A percentile compares a stretch with the other conserved stretches of the same genome.
phyloP scores from a whole-genome alignment of 805 yeast genomes.

The Metschnikowia gruessii region DNA sequence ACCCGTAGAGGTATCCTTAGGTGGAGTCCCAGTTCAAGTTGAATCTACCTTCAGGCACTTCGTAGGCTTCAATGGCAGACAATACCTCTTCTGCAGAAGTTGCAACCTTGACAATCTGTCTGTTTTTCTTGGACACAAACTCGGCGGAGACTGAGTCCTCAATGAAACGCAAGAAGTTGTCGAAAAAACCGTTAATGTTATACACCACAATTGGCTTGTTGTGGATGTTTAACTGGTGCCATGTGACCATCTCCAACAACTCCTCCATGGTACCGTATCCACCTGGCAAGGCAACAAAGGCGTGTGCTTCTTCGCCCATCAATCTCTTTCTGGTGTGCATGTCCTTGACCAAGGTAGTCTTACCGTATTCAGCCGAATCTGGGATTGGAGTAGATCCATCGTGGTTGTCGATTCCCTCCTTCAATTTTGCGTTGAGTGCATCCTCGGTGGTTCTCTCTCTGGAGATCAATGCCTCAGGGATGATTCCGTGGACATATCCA shows the following conservation, averaged over 20 bases:
- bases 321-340: constrained; percentile 87
- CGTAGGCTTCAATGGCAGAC: constrained; percentile 55
- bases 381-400: constrained; percentile 65
- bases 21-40: constrained; percentile 62
- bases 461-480: constrained; percentile 77
- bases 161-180: constrained; percentile 62
- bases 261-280: constrained; percentile 91
- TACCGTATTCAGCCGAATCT: constrained; percentile 60
- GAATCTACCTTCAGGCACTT: constrained; percentile 70
- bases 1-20: constrained; percentile 6
- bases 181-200: constrained; percentile 79
- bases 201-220: constrained; percentile 73
- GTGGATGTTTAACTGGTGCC: constrained; percentile 89
- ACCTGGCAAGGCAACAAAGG: constrained; percentile 87
- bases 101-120: constrained; percentile 67
- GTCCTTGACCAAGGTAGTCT: constrained; percentile 76
- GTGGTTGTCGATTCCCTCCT: constrained; percentile 57
- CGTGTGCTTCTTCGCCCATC: constrained; percentile 86
- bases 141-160: constrained; percentile 58
- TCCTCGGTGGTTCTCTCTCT: constrained; percentile 57
- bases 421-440: constrained; percentile 46
- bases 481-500: constrained; percentile 79
- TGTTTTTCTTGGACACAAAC: constrained; percentile 65
- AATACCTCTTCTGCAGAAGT: constrained; percentile 66
- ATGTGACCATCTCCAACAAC: constrained; percentile 83